phyloP scores from a whole-genome alignment of 768 basidiomycete genomes.

The Rhodotorula graminis region DNA sequence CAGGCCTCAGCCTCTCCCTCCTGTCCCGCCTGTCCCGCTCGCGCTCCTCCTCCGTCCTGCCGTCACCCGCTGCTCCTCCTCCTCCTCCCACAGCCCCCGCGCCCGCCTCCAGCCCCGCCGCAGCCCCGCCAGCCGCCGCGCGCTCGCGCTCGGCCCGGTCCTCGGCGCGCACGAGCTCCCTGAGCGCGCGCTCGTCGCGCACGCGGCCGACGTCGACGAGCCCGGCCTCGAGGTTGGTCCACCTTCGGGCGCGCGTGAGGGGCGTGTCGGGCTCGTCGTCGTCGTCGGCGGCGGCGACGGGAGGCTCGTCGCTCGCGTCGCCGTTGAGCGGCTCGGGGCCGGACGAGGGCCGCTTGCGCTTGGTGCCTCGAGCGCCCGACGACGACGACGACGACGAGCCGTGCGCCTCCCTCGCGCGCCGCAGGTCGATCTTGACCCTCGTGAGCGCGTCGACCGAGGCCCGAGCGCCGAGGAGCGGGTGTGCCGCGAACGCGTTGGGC shows the following conservation, averaged over 20 bases:
- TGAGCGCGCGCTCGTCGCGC: constrained; percentile 6
- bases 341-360: not conserved
- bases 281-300: not conserved
- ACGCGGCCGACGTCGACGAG: constrained; percentile 9
- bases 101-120: not conserved
- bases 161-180: constrained; percentile 8
- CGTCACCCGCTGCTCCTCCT: not conserved
- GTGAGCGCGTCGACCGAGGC: constrained; percentile 7
- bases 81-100: not conserved
- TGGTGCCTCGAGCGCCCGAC: not conserved
- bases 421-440: constrained; percentile 13
- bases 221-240: not conserved
- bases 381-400: not conserved
- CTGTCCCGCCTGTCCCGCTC: constrained; percentile 26
- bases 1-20: constrained; percentile 26
- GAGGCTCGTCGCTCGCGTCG: too few species aligned
- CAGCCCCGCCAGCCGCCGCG: too few species aligned
- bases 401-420: not conserved
- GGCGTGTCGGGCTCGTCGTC: not conserved
- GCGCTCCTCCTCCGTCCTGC: constrained; percentile 17
- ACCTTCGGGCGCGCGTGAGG: not conserved
- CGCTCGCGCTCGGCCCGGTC: constrained; percentile 18
- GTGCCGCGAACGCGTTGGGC: constrained; percentile 19
- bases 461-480: not conserved
- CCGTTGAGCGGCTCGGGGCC: too few species aligned